phyloP scores from a whole-genome alignment of 2,329 filamentous ascomycete species.

The Claviceps quebecensis region DNA sequence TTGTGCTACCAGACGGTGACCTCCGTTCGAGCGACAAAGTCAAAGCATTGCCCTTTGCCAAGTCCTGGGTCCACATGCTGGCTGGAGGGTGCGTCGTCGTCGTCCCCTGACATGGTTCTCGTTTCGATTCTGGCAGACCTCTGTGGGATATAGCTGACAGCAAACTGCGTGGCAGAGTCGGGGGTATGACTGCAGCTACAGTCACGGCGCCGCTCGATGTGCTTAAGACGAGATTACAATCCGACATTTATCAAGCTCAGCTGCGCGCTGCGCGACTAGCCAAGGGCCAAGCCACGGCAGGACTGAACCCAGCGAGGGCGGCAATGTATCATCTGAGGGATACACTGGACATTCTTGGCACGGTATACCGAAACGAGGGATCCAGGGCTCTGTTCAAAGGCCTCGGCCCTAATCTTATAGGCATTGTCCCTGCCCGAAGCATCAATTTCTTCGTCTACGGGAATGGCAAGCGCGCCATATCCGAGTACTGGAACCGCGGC shows the following conservation, averaged over 20 bases:
- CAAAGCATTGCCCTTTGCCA: conserved; percentile 41
- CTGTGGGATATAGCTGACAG: conserved; percentile 7
- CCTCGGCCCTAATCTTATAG: conserved; percentile 76
- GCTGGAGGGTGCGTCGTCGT: conserved; percentile 63
- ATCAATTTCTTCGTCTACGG: conserved; percentile 94
- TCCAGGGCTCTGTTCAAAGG: conserved; percentile 86
- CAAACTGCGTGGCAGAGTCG: conserved; percentile 39
- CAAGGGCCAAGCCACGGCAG: conserved; percentile 30
- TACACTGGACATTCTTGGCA: conserved; percentile 71
- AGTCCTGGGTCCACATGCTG: conserved; percentile 85
- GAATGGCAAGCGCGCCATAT: conserved; percentile 75
- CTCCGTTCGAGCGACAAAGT: conserved; percentile 17
- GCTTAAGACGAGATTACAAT: conserved; percentile 83
- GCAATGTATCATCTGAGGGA: conserved; percentile 65
- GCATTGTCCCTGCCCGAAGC: conserved; percentile 75
- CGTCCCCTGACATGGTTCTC: not conserved
- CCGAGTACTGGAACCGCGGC: conserved; percentile 57
- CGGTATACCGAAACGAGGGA: conserved; percentile 70
- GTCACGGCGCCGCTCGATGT: conserved; percentile 91
- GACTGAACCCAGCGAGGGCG: conserved; percentile 49
- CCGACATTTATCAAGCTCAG: conserved; percentile 85
- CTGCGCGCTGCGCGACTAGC: conserved; percentile 54
- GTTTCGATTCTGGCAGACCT: not conserved
- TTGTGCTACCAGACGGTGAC: conserved; percentile 32
- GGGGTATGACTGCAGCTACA: conserved; percentile 83